Evolutionary conservation across 208 protist species (phyloP), one percentile per base, ranked within the genome.

Genomic region (Angomonas desouzai): DNA sequence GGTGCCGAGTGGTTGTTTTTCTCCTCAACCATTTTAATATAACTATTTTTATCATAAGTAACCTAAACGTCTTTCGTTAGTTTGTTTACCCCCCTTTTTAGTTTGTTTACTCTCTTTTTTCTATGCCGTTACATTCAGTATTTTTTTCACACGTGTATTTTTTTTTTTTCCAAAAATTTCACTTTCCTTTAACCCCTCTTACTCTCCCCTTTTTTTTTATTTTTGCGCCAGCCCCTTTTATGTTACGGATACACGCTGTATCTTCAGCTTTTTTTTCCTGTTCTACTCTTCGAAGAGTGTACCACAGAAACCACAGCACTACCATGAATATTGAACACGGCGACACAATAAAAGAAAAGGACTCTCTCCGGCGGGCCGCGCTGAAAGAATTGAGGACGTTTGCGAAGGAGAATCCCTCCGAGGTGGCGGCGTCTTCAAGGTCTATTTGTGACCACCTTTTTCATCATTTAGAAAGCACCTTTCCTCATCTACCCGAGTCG

Each of bases 371-470:
- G 23, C 48, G 61, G n/a, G 66, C 9, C 20, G 70, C 78, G n/a
- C 67, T 91, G 66, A 60, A 43, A n/a, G 49, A 62, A 10, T 47
- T 86, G 27, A 81, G 79, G 0, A 23, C 38, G 10, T 70, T 69
- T 69, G 76, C 81, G 32, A 83, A 71, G 55, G 47, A 53, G 10
- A 49, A 76, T 25, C 79, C 85, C 0, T 22, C 22, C 2, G 57
- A 76, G 40, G 47, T 85, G 3, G 23, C 20, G 0, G 22, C 45
- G 0, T 68, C 68, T 30, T 92, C 85, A 0, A 40, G 64, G n/a
- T 32, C 43, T 10, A 2, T 92, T 6, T 89, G 79, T 56, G 72
- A 74, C 10, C 34, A 83, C 22, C 55, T 92, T 0, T 57, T 68
- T 89, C n/a, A 34, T 66, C 16, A 38, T 22, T 59, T 60, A 20